Conservation (phyloP, 2,329 filamentous ascomycete genomes). For the Penicillium sp. region DNA sequence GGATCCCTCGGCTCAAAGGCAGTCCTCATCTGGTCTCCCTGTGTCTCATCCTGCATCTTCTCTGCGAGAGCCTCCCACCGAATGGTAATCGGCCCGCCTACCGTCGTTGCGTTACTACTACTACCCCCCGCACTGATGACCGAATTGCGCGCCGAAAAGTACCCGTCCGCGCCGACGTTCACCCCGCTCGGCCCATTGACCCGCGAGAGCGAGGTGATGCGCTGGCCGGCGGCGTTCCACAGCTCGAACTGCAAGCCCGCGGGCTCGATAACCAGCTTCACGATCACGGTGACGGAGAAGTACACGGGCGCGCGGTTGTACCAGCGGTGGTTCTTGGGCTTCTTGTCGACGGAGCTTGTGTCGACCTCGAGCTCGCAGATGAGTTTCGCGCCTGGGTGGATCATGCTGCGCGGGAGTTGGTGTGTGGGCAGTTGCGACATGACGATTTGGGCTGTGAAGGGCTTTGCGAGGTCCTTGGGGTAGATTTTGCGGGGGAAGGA, state of each 20-base stretch:
- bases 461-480: neutral
- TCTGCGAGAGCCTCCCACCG: constrained; percentile 12
- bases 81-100: constrained; percentile 2
- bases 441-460: constrained; percentile 15
- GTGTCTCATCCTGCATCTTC: constrained; percentile 13
- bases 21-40: neutral
- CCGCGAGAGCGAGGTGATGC: neutral
- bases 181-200: neutral
- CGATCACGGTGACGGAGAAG: constrained; percentile 10
- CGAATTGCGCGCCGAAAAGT: neutral
- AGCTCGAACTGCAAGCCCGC: constrained; percentile 13
- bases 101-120: no score
- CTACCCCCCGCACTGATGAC: neutral
- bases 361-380: constrained; percentile 18
- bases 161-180: neutral
- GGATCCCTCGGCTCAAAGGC: neutral
- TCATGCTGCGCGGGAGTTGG: constrained; percentile 13
- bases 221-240: constrained; percentile 4
- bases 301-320: constrained; percentile 16
- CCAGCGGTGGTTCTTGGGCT: constrained; percentile 17
- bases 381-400: constrained; percentile 8
- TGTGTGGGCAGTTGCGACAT: constrained; percentile 7
- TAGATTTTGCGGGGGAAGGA: constrained; percentile 33
- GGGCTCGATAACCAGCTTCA: constrained; percentile 10
- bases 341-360: constrained; percentile 12